A percentile compares a stretch with the other conserved stretches of the same genome.
Conservation (phyloP, 139 green algal genomes). For the Haematococcus lacustris region DNA sequence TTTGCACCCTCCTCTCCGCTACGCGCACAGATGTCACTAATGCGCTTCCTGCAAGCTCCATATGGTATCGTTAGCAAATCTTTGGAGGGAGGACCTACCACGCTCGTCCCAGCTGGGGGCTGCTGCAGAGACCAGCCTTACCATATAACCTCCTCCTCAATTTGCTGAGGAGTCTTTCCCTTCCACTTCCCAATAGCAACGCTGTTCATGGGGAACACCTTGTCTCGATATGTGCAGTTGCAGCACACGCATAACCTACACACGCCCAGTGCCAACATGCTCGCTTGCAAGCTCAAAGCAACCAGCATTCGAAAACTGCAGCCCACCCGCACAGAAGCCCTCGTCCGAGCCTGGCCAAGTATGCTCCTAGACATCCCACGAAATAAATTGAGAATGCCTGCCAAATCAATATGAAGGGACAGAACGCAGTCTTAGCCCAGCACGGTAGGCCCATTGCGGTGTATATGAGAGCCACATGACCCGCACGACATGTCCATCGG, state of each 20-base stretch:
- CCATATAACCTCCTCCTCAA: slow-evolving; percentile 23
- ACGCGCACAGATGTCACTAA: slow-evolving; percentile 8
- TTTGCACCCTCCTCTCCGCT: slow-evolving; percentile 12
- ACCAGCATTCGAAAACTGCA: not conserved
- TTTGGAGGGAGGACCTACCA: not conserved
- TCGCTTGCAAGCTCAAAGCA: not conserved
- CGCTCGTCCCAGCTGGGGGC: not conserved
- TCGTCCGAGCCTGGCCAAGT: not conserved
- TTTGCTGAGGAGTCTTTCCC: slow-evolving; percentile 6
- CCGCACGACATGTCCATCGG: not conserved
- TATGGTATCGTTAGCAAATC: not conserved
- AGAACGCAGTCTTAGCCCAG: not conserved
- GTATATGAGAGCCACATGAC: not conserved
- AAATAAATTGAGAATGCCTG: slow-evolving; percentile 15
- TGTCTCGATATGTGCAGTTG: slow-evolving; percentile 26
- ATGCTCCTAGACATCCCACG: slow-evolving; percentile 17
- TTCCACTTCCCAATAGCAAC: slow-evolving; percentile 12
- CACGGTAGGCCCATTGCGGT: not conserved
- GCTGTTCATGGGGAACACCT: slow-evolving; percentile 12
- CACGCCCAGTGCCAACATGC: not conserved
- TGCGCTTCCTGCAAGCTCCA: slow-evolving; percentile 11
- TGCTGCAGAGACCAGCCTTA: not conserved
- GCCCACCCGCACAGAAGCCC: slow-evolving; percentile 17
- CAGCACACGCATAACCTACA: slow-evolving; percentile 25
- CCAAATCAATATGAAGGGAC: not conserved